Base-by-base conservation (phyloP, 2,329 filamentous ascomycete genomes). In the Periconia sp. region DNA sequence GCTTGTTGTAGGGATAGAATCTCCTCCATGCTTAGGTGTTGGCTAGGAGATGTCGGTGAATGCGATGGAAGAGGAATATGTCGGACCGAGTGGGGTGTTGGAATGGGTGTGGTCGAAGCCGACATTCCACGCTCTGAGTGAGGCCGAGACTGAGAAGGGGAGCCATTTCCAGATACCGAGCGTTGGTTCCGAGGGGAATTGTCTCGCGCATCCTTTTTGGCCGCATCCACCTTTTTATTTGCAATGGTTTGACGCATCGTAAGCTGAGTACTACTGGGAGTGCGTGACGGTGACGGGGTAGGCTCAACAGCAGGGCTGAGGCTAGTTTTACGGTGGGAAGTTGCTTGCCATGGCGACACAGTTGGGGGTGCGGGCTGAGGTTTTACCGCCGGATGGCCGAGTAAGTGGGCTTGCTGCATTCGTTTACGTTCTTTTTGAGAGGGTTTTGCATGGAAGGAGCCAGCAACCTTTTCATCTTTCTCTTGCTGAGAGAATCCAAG, bases 401-500 rank as follows among this genome's bases (percentile, higher is more conserved):
- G 59, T 52, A 76, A 72, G 50, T 74, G 71, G 17, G 65, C 65
- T 72, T 77, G 60, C 64, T 70, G 66, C 13, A 65, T 56, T 43
- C 62, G 90, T 76, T 96, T 97, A 19, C 92, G 86, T 71, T 97
- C 92, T 68, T 94, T 96, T 64, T 97, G 94, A 0, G 92, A 96
- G 61, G 96, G 75, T 69, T 90, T 96, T 0, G 77, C 74, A 37
- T 77, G 71, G 23, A 76, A 55, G 66, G 63, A 66, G 64, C 64
- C 73, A 50, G 60, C 65, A 40, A 63, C 61, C 41, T 70, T 72
- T 62, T 66, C 65, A 31, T 68, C 68, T 46, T 58, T 74, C 54
- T 76, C 74, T 48, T 79, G 74, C 20, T 72, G 73, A 7, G 79
- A 79, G 47, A 85, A 74, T 0, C 76, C 81, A 31, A 82, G 61